phyloP scores from a whole-genome alignment of 768 basidiomycete species.

The Pulveroboletus sp. region DNA sequence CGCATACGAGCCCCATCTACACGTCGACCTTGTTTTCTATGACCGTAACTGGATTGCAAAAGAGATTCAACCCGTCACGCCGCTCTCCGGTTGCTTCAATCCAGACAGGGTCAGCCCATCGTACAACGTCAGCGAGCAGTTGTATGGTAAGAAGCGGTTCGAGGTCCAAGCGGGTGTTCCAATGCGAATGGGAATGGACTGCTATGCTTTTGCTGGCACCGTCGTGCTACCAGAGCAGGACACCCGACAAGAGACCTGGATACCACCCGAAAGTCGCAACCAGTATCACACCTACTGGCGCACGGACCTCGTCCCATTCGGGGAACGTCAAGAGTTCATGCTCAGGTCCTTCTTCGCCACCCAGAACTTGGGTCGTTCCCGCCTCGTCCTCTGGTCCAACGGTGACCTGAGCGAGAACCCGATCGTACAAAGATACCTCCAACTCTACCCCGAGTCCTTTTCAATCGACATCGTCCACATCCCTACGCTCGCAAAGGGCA shows the following conservation, averaged over 20 bases:
- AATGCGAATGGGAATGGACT: constrained; percentile 79
- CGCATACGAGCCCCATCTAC: constrained; percentile 62
- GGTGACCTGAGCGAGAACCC: constrained; percentile 58
- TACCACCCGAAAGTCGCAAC: constrained; percentile 43
- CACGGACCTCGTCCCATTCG: constrained; percentile 75
- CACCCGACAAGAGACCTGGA: constrained; percentile 6
- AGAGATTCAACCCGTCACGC: constrained; percentile 63
- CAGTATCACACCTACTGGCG: constrained; percentile 96
- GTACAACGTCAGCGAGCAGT: constrained; percentile 64
- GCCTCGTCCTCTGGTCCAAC: constrained; percentile 91
- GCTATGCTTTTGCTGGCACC: constrained; percentile 88
- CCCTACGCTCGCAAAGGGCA: constrained; percentile 62
- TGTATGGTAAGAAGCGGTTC: constrained; percentile 60
- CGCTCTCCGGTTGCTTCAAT: constrained; percentile 74
- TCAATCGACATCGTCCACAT: constrained; percentile 67
- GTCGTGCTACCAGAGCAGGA: constrained; percentile 38
- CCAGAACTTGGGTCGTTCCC: constrained; percentile 61
- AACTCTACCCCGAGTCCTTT: constrained; percentile 67
- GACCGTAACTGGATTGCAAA: constrained; percentile 66
- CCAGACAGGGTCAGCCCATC: constrained; percentile 50
- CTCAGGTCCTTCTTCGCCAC: constrained; percentile 93
- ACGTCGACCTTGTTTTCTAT: constrained; percentile 82
- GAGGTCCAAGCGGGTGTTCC: constrained; percentile 80
- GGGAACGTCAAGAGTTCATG: constrained; percentile 80
- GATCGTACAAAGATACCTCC: constrained; percentile 58